Base-by-base conservation (phyloP, 345 rosid genomes). In the Theobroma cacao region DNA sequence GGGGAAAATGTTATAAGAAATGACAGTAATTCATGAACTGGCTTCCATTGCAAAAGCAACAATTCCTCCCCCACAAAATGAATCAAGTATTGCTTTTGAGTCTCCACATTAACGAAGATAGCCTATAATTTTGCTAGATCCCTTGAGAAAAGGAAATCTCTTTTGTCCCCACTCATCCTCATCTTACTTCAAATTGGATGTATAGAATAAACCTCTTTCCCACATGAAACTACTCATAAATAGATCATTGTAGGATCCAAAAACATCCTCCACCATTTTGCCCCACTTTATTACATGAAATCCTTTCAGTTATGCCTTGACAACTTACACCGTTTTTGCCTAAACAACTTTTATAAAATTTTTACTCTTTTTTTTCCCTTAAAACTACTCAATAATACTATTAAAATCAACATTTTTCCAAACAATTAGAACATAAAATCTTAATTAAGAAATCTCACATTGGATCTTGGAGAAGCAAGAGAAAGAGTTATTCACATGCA, bases 121-220 rank as follows among this genome's bases (percentile, higher is more conserved):
- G 15, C 36, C 64, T 60, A 63, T 63, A 34, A 34, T 63, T 43
- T 67, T 68, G n/a, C 8, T 43, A 12, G 52, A 68, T 68, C 72
- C 72, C 22, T 26, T 68, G 45, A 68, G 43, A 15, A 1, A 69
- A 47, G 74, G 74, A 30, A 30, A 47, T 69, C 74, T 45, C 28
- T 47, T 45, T 45, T 69, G 58, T 69, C 59, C 58, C 74, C 22
- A 69, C 74, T 26, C 53, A 11, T 68, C 74, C 12, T 47, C n/a
- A 47, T 30, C 47, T 10, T 20, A 20, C 7, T 64, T 45, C 74
- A 69, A 45, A 43, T 26, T 26, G 18, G 5, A 13, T n/a, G n/a
- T 41, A 5, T 12, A n/a, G 43, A 34, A 63, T 34, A 33, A 33
- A 17, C 24, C 68, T 60, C 34, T 62, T 28, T 34, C 18, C 34